Evolutionary conservation across 2,329 filamentous ascomycete species (phyloP).

Genomic region (Penicillium sp.): DNA sequence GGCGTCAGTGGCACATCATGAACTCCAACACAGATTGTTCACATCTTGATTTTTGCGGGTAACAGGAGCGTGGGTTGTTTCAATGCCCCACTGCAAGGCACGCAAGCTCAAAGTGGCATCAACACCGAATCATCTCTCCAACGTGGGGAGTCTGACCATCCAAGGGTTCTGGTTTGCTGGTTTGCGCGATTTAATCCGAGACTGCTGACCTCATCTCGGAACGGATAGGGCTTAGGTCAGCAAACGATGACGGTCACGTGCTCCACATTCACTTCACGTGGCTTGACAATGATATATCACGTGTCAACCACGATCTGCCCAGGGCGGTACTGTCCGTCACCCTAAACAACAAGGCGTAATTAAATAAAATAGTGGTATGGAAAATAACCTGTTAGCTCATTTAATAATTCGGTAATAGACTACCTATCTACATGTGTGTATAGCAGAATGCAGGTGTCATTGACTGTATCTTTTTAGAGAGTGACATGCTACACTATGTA

Average conservation of each 20-base stretch:
- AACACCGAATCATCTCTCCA: slow-evolving; percentile 1
- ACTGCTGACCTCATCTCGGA: background rate
- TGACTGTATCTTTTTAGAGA: background rate
- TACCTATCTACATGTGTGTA: background rate
- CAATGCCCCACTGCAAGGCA: slow-evolving; percentile 9
- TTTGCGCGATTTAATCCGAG: slow-evolving; percentile 10
- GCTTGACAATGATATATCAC: background rate
- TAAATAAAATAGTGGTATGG: background rate
- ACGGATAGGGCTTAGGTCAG: background rate
- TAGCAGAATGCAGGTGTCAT: background rate
- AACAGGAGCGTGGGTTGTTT: background rate
- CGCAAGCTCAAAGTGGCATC: background rate
- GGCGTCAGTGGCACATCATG: slow-evolving; percentile 14
- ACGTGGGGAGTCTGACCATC: background rate
- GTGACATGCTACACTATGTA: background rate
- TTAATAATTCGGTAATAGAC: background rate
- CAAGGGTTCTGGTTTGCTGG: background rate
- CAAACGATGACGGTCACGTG: slow-evolving; percentile 5
- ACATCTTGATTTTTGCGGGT: background rate
- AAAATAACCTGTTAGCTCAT: background rate
- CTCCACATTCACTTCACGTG: rapidly evolving
- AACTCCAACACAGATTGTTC: background rate
- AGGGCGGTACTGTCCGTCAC: background rate
- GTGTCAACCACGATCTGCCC: background rate
- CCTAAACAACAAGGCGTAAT: background rate